These are phyloP conservation scores for Centrapalus pauciflorus DNA, from an alignment of 129 eudicot species.

Conservation along the genomic window DNA sequence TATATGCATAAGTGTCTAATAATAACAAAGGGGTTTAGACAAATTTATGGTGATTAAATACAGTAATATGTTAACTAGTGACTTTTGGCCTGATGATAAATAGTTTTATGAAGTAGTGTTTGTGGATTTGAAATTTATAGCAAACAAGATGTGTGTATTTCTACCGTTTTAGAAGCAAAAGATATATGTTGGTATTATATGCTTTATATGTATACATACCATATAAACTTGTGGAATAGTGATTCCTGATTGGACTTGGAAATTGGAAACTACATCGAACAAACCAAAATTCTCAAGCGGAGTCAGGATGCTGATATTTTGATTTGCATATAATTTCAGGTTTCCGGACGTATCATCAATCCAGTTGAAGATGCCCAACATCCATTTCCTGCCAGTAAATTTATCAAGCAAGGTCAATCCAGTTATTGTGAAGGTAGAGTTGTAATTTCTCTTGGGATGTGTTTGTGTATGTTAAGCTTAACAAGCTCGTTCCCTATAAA, in stretches of 20 bases:
- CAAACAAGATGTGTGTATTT: no score
- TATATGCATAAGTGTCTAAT: no score
- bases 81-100: no score
- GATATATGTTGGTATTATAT: no score
- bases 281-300: background rate
- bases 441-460: background rate
- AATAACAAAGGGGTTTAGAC: no score
- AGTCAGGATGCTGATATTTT: background rate
- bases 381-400: conserved; percentile 92
- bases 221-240: background rate
- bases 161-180: no score
- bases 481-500: no score
- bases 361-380: conserved; percentile 88
- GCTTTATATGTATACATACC: background rate
- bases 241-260: background rate
- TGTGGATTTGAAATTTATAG: no score
- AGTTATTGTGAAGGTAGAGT: conserved; percentile 71
- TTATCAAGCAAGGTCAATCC: conserved; percentile 76
- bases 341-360: conserved; percentile 63
- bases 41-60: no score
- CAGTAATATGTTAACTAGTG: no score
- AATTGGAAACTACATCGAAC: background rate
- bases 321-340: conserved; percentile 39
- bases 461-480: no score
- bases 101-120: no score